phyloP scores from a whole-genome alignment of 805 yeast species.

The Candida nitratophila region DNA sequence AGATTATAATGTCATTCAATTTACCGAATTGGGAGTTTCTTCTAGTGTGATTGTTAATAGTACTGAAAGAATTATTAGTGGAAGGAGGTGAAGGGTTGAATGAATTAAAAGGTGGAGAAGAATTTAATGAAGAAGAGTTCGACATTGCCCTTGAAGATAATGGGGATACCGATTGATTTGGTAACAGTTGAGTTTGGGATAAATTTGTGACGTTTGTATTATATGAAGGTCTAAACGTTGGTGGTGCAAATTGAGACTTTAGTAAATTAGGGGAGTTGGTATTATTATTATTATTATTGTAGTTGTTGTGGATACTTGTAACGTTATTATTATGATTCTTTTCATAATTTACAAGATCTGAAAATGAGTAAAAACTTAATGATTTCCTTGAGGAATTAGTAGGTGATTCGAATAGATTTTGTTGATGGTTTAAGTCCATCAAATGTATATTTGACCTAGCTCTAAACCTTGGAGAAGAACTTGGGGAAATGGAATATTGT shows the following conservation, averaged over 20 bases:
- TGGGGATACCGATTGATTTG: background rate
- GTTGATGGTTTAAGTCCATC: background rate
- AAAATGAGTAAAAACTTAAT: conserved; percentile 25
- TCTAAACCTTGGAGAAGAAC: background rate
- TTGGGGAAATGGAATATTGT: background rate
- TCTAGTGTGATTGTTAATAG: conserved; percentile 1
- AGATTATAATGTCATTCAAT: background rate
- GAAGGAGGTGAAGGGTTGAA: background rate
- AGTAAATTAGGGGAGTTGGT: background rate
- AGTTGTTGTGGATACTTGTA: too few relatives aligned
- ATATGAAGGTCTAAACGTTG: conserved; percentile 1
- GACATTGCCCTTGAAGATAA: conserved; percentile 1
- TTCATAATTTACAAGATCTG: conserved; percentile 24
- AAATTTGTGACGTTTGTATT: background rate
- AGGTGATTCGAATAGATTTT: background rate
- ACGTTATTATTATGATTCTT: too few relatives aligned
- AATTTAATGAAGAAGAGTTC: background rate
- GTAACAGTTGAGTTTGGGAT: background rate
- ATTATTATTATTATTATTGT: background rate
- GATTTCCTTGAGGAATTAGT: conserved; percentile 18
- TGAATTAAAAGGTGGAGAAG: background rate
- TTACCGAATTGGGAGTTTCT: background rate
- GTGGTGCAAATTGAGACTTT: background rate
- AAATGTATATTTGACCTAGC: background rate
- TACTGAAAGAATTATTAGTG: background rate